Base-by-base conservation (phyloP, 768 basidiomycete genomes). In the Russula virescens region DNA sequence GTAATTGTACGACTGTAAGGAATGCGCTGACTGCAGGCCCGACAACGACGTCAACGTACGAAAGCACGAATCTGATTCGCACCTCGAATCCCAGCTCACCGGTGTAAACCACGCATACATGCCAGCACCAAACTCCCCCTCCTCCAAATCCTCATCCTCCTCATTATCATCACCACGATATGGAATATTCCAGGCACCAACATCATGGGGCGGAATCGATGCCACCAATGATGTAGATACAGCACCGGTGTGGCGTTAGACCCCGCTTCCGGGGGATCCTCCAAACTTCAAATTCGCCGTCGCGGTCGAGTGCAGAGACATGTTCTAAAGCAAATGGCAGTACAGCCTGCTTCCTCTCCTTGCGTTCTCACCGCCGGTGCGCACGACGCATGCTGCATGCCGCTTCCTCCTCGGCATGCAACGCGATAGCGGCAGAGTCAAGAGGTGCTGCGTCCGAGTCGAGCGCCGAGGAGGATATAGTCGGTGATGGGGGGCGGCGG, bases 381-480 rank as follows among this genome's bases (percentile, higher is more conserved):
- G 75, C 75, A 21, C 80, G 72, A 58, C 83, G n/a, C n/a, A 71
- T 67, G 83, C 80, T 23, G 81, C 81, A 63, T 65, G 70, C 72
- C 10, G 54, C 64, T 18, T 62, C 62, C 43, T 68, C 69, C 45
- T 74, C 65, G 54, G 74, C 72, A 31, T 73, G 76, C 0, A 78
- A 76, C 0, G 78, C 75, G 58, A 90, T 87, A 19, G 79, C 75
- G 11, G 80, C 77, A 7, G 81, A 72, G 55, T 86, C 85, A 14
- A 90, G 75, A 1, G 83, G 83, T 6, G 87, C 81, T 3, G 88
- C 87, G 64, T 89, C 88, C 0, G 85, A 83, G 72, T 89, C 88
- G 47, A 88, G 79, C 5, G 85, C 85, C 5, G 76, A 73, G 3
- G 77, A 72, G 2, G 73, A 70, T 25, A 73, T 72, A 5, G 71